Conservation (phyloP, 176 grass and related monocot genomes). For the Rhynchospora tenuis region DNA sequence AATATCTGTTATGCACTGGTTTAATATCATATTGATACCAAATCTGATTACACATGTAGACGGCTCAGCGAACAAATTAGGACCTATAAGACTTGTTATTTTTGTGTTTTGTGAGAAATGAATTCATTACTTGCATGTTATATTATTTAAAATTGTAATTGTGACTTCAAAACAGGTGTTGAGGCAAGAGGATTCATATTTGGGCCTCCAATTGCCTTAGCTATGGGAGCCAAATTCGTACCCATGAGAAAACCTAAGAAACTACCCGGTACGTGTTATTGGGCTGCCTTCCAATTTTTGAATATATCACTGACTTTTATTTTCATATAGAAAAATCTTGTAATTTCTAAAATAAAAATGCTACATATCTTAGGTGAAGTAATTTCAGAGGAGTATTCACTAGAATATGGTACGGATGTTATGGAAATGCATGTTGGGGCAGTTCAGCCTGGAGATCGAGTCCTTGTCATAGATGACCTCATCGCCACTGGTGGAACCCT, state of each 20-base stretch:
- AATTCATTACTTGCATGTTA: not conserved
- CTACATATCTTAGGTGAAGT: constrained; percentile 63
- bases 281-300: not conserved
- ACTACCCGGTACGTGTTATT: constrained; percentile 56
- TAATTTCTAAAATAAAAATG: not conserved
- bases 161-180: constrained; percentile 48
- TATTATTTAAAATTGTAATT: not conserved
- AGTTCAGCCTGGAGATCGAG: constrained; percentile 51
- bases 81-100: not conserved
- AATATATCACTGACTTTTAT: not conserved
- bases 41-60: not conserved
- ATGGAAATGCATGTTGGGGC: constrained; percentile 99
- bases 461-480: constrained; percentile 80
- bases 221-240: constrained; percentile 93
- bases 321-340: not conserved
- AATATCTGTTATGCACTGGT: not conserved
- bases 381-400: constrained; percentile 77
- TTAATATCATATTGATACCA: not conserved
- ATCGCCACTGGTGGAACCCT: constrained; percentile 91
- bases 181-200: constrained; percentile 99
- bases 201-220: constrained; percentile 88
- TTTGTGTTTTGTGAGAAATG: not conserved
- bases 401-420: constrained; percentile 88
- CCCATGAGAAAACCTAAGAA: constrained; percentile 96
- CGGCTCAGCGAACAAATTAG: not conserved